Base-by-base conservation (phyloP, 208 protist species). In the Trypanosoma melophagium region DNA sequence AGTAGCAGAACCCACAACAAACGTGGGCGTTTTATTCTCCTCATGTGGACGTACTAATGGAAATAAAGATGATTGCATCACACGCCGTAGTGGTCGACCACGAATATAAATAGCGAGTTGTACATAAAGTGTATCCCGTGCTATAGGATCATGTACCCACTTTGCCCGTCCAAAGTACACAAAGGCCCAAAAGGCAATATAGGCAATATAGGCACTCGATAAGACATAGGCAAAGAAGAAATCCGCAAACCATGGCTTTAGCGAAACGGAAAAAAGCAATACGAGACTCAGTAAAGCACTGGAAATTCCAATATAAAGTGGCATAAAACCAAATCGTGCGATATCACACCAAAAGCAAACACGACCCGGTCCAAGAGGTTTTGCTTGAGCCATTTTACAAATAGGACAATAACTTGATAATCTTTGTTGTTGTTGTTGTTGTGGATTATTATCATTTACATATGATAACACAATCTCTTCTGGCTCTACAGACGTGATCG, bases 301-400 rank as follows among this genome's bases (percentile, higher is more conserved):
- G 19, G 69, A 42, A n/a, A 76, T 56, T 14, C 64, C 74, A n/a
- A 81, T 47, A 47, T 50, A 77, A 38, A 89, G 64, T 17, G 80
- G 77, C 22, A 86, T n/a, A 58, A 86, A 86, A 21, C 57, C 60
- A 44, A 80, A 74, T 13, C 83, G 83, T 8, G 80, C 76, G 13
- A 85, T 64, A 55, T 81, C 70, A 50, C 83, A 89, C 83, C 83
- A 89, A 51, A 86, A 82, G 57, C 83, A 89, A 3, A 89, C 83
- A 60, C 77, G 53, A 10, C 83, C 83, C 16, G 80, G 83, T 3
- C 71, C 71, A 12, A 86, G 69, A 35, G 49, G 59, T 17, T 49
- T 28, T 17, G 79, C 69, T 10, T 89, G 71, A 49, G 52, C 19
- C 54, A 72, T 75, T 44, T 81, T 81, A 71, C 83, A 89, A 55